Percentiles rank a stretch among this genome's conserved stretches.
phyloP scores from a whole-genome alignment of 495 filamentous ascomycete species.

The Penicillium macrosclerotiorum region DNA sequence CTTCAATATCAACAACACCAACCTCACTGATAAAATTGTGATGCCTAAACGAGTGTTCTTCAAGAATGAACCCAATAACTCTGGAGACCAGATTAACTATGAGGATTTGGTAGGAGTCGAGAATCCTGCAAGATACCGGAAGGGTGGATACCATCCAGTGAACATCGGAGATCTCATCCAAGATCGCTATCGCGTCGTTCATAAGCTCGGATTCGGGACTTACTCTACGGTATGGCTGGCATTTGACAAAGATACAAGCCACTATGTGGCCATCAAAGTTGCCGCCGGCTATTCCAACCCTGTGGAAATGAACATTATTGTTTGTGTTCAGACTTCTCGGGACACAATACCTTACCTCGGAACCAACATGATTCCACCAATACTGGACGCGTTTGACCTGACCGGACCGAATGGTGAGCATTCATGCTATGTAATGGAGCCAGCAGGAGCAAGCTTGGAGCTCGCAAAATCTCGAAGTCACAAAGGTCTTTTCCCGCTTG shows the following conservation, averaged over 20 bases:
- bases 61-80: too few relatives aligned
- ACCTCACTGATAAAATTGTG: too few relatives aligned
- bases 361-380: constrained; percentile 16
- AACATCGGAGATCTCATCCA: constrained; percentile 34
- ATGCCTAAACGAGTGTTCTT: too few relatives aligned
- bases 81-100: too few relatives aligned
- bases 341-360: constrained; percentile 7
- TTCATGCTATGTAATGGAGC: constrained; percentile 34
- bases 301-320: constrained; percentile 14
- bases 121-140: constrained; percentile 21
- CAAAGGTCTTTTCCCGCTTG: constrained; percentile 24
- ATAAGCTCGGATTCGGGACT: constrained; percentile 36
- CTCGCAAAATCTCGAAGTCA: constrained; percentile 23
- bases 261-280: constrained; percentile 29
- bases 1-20: too few relatives aligned
- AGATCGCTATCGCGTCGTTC: constrained; percentile 33
- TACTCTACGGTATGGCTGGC: constrained; percentile 26
- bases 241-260: neutral
- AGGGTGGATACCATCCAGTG: constrained; percentile 41
- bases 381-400: constrained; percentile 35
- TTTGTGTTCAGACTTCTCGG: neutral
- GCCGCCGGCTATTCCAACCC: constrained; percentile 13
- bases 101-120: constrained; percentile 1
- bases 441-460: constrained; percentile 18
- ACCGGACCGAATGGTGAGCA: constrained; percentile 43